phyloP scores from a whole-genome alignment of 139 green algal species.

The Yamagishiella unicocca region DNA sequence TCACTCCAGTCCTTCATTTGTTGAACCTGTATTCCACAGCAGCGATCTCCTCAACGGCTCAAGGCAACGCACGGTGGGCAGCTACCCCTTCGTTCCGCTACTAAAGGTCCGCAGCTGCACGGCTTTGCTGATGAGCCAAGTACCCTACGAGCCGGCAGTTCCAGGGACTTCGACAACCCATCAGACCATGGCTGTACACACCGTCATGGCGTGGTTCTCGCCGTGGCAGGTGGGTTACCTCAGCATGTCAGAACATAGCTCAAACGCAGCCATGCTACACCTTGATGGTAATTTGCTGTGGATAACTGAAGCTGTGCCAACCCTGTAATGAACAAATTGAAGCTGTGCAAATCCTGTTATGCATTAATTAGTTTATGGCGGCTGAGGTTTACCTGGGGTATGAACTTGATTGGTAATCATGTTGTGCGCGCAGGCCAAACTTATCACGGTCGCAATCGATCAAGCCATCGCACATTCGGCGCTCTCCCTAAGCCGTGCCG shows the following conservation, averaged over 20 bases:
- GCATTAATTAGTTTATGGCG: too few species aligned
- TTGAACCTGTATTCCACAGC: too few species aligned
- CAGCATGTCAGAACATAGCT: background rate
- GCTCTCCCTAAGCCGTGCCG: too few species aligned
- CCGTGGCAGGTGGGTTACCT: constrained; percentile 60
- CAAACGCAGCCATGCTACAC: background rate
- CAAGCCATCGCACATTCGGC: background rate
- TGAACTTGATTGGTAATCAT: too few species aligned
- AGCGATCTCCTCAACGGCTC: too few species aligned
- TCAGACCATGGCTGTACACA: constrained; percentile 34
- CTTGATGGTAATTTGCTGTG: too few species aligned
- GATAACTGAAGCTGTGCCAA: too few species aligned
- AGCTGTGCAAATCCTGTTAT: too few species aligned
- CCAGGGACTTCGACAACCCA: constrained; percentile 47
- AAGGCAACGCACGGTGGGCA: too few species aligned
- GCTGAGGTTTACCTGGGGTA: too few species aligned
- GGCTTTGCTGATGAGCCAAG: constrained; percentile 27
- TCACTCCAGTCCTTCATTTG: too few species aligned
- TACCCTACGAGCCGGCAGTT: constrained; percentile 63
- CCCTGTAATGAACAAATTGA: too few species aligned
- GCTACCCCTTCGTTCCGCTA: constrained; percentile 57
- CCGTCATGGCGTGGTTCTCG: constrained; percentile 57
- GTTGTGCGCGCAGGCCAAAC: background rate
- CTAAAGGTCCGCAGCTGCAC: constrained; percentile 43
- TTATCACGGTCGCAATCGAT: background rate